Conservation (phyloP, 2,329 filamentous ascomycete genomes). For the Albifimbria verrucaria region DNA sequence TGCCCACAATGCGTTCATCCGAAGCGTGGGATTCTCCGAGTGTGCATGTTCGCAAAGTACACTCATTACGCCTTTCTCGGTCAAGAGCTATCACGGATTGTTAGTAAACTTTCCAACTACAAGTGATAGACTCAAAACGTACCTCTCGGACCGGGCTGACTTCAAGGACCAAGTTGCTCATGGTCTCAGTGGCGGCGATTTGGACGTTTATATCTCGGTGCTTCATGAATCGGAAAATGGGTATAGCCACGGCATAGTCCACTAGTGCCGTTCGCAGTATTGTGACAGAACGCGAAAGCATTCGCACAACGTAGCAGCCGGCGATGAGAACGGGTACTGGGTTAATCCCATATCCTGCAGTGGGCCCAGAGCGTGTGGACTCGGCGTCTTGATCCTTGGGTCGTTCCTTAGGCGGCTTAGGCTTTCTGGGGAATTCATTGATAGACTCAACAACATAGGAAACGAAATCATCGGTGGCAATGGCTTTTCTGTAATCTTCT, state of each 20-base stretch:
- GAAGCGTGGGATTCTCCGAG: conserved; percentile 72
- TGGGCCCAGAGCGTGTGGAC: conserved; percentile 21
- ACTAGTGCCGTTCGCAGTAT: conserved; percentile 82
- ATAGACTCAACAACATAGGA: conserved; percentile 82
- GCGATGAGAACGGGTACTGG: conserved; percentile 75
- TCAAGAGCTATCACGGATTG: conserved; percentile 56
- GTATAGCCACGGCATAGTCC: conserved; percentile 76
- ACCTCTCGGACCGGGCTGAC: conserved; percentile 91
- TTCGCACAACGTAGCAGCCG: conserved; percentile 77
- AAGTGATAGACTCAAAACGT: conserved; percentile 30
- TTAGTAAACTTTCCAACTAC: conserved; percentile 5
- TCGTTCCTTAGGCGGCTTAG: conserved; percentile 40
- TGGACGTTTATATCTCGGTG: conserved; percentile 76
- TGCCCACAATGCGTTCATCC: conserved; percentile 87
- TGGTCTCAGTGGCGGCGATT: conserved; percentile 77
- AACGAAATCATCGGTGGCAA: conserved; percentile 79
- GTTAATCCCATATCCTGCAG: conserved; percentile 64
- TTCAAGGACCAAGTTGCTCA: conserved; percentile 82
- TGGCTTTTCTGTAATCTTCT: conserved; percentile 76
- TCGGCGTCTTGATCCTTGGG: conserved; percentile 34
- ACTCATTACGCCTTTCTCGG: conserved; percentile 70
- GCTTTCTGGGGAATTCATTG: conserved; percentile 49
- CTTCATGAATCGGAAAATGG: conserved; percentile 71
- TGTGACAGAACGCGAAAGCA: conserved; percentile 80
- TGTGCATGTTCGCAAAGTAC: conserved; percentile 81